phyloP scores from a whole-genome alignment of 2,329 filamentous ascomycete species.

The Berkeleyomyces rouxiae region DNA sequence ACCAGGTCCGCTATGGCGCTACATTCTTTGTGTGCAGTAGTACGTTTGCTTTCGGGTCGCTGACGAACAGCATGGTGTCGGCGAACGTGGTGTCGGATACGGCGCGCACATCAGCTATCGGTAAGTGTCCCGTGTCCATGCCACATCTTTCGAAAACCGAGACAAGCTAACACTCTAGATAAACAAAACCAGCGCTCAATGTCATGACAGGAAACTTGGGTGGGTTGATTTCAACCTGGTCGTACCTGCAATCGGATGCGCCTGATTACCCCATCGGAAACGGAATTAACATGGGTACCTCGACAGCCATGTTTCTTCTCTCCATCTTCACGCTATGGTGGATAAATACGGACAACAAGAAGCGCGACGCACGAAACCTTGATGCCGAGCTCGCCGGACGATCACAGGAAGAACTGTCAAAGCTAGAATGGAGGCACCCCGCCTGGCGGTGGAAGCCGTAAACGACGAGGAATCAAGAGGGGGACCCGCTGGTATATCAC shows the following conservation, averaged over 20 bases:
- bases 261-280: conserved; percentile 56
- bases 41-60: conserved; percentile 42
- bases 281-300: conserved; percentile 48
- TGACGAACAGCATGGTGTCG: conserved; percentile 45
- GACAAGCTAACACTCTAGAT: neutral
- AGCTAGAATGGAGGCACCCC: conserved; percentile 53
- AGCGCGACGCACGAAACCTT: conserved; percentile 35
- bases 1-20: conserved; percentile 40
- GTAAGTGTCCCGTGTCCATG: conserved; percentile 23
- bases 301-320: conserved; percentile 36
- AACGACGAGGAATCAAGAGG: neutral
- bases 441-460: conserved; percentile 41
- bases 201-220: conserved; percentile 54
- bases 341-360: conserved; percentile 47
- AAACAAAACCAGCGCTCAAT: conserved; percentile 2
- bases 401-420: conserved; percentile 35
- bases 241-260: conserved; percentile 42
- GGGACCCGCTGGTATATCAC: neutral
- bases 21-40: conserved; percentile 46
- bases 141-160: neutral
- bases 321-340: conserved; percentile 35
- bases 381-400: conserved; percentile 41
- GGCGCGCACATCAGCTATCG: conserved; percentile 44
- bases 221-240: conserved; percentile 45
- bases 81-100: conserved; percentile 52